Evolutionary conservation across 78 protist genomes (phyloP), one percentile per base, ranked within the genome.

Genomic region (Dictyostelium purpureum): DNA sequence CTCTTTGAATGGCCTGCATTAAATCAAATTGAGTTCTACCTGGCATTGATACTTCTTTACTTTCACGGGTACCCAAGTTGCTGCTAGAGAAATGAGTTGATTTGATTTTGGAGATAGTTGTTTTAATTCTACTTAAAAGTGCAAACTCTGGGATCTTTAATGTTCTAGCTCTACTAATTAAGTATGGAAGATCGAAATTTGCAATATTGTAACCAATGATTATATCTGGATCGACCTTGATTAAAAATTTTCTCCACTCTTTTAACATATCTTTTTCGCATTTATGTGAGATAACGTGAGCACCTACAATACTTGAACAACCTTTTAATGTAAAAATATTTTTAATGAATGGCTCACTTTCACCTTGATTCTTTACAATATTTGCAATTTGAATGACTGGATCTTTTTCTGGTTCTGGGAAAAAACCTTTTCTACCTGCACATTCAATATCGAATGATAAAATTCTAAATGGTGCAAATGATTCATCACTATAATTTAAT

Each of bases 351-450:
- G 98, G 97, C 26, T 56, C 52, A 4, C 52, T 0, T 2, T 82
- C 94, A 51, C 97, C 95, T 52, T 87, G 95, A 42, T 76, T 75
- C 35, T 65, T 69, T 61, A 98, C 97, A 70, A 88, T 40, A 66
- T 96, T 96, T 2, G 99, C 98, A 59, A 99, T 99, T 83, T 99
- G 99, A 85, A 99, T 99, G 49, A 99, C 99, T 7, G 98, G 97
- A 95, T 99, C 99, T 14, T 83, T 19, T 16, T 98, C 98, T 18
- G 99, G 95, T 4, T 98, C 99, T 5, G 99, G 99, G 88, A 99
- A 99, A 73, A 77, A 18, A 9, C 99, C 99, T 47, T 94, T 93
- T 24, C 98, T 81, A 14, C 99, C 99, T 4, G 97, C 95, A 77
- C 99, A 99, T 94, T 99, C 99, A 42, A 99, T 99, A 76, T 99